phyloP scores from a whole-genome alignment of 1,284 basidiomycete species.

The Naganishia cerealis region DNA sequence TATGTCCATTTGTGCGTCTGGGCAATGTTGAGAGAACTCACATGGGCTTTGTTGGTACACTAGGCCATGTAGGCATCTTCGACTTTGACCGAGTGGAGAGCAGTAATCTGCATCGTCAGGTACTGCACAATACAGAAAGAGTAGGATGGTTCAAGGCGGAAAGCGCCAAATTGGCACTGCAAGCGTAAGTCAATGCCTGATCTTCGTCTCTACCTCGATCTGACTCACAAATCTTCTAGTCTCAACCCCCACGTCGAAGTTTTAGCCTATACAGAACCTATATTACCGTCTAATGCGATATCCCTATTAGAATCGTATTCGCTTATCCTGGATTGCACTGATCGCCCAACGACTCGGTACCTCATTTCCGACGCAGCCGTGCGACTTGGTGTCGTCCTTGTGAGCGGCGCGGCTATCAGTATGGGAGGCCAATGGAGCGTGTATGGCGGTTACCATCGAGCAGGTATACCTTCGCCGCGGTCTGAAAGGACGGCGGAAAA shows the following conservation, averaged over 20 bases:
- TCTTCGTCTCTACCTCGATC: neutral
- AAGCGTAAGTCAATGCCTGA: constrained; percentile 56
- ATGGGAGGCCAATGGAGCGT: constrained; percentile 86
- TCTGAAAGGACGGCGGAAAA: neutral
- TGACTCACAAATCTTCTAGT: constrained; percentile 53
- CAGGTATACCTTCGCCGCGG: constrained; percentile 28
- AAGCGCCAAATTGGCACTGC: constrained; percentile 71
- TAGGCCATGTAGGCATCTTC: constrained; percentile 79
- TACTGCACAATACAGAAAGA: constrained; percentile 77
- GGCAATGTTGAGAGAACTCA: neutral
- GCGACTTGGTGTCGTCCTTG: constrained; percentile 69
- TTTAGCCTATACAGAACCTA: constrained; percentile 59
- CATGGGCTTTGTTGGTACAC: neutral
- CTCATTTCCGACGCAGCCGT: constrained; percentile 90
- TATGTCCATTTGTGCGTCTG: constrained; percentile 48
- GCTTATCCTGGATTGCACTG: constrained; percentile 90
- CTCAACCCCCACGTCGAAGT: constrained; percentile 68
- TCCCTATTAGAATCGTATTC: constrained; percentile 66
- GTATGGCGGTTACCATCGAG: constrained; percentile 60
- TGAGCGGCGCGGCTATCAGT: constrained; percentile 89
- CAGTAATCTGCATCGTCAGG: constrained; percentile 91
- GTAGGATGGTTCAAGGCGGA: constrained; percentile 81
- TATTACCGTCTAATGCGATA: constrained; percentile 65
- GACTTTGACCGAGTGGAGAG: constrained; percentile 88
- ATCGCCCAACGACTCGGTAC: constrained; percentile 89